A percentile compares a stretch with the other conserved stretches of the same genome.
Evolutionary conservation across 768 basidiomycete genomes (phyloP).

Genomic region (Leucosporidium yakuticum): DNA sequence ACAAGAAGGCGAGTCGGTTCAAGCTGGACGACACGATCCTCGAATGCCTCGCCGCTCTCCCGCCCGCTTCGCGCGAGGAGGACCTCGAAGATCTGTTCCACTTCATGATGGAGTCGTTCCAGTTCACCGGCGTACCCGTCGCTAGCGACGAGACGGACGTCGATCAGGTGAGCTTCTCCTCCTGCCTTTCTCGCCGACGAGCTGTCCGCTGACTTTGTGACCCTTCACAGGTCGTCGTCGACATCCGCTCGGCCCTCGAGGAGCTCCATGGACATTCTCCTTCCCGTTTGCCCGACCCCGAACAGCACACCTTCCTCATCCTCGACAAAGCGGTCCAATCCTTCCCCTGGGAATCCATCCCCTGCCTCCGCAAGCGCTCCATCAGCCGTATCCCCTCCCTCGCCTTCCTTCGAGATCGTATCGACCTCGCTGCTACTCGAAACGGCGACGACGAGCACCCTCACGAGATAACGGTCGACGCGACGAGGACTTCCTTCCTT

Average conservation of each 20-base stretch:
- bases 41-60: constrained; percentile 75
- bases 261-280: constrained; percentile 54
- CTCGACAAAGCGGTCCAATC: constrained; percentile 83
- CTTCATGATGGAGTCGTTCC: constrained; percentile 87
- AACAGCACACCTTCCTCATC: constrained; percentile 77
- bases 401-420: constrained; percentile 77
- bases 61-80: constrained; percentile 77
- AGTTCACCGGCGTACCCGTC: constrained; percentile 82
- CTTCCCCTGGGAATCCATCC: constrained; percentile 93
- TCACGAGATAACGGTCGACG: constrained; percentile 50
- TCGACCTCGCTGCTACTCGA: constrained; percentile 52
- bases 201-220: not conserved
- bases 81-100: constrained; percentile 92
- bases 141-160: constrained; percentile 88
- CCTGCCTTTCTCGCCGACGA: not conserved
- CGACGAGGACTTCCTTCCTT: constrained; percentile 68
- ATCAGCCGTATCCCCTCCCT: constrained; percentile 88
- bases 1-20: constrained; percentile 52
- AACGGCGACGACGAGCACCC: not conserved
- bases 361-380: constrained; percentile 71
- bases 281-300: constrained; percentile 40
- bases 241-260: constrained; percentile 69
- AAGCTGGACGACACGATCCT: constrained; percentile 66
- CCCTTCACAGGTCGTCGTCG: constrained; percentile 54
- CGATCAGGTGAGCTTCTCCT: constrained; percentile 57